Evolutionary conservation across 345 rosid genomes (phyloP), one percentile per base, ranked within the genome.

Genomic region (Acer campestre): DNA sequence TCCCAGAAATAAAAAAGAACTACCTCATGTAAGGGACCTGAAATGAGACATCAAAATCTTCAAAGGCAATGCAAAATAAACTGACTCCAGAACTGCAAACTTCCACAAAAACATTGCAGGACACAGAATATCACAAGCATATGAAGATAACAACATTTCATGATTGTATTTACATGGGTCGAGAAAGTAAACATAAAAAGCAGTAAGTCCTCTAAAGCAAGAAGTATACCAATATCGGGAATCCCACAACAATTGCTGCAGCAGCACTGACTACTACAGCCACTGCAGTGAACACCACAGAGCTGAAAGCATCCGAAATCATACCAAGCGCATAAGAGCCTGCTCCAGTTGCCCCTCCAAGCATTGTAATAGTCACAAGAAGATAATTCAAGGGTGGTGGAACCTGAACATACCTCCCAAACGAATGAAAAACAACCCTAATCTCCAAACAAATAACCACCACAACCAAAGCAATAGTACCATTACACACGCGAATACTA

Each of bases 401-500:
- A 63, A 97, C 94, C 84, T 97, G 99, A 81, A 97, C 90, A 78
- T 97, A 97, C 82, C 89, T 88, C 79, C 97, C 99, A 82, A 94
- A 97, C 2, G 99, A 92, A 70, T 86, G 98, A 84, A 97, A 97
- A 75, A 97, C 90, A 82, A 94, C 98, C 81, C 99, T 89, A 78
- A 93, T 79, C 93, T 97, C 99, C 87, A 97, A 90, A 79, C 97
- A 89, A 7, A 97, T 82, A 71, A 97, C 98, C 61, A 91, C 85
- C 68, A 93, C 87, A 76, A 94, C 88, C 88, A 92, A 73, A n/a
- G 99, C 94, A 69, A 97, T 77, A 10, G 97, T 97, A 7, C 98
- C 99, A 81, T 94, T 96, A n/a, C 86, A 90, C 62, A 89, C 77
- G 56, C 97, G 91, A 78, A 97, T 91, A 72, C 97, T 88, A 46